A percentile compares a stretch with the other conserved stretches of the same genome.
phyloP scores from a whole-genome alignment of 202 grass and related monocot genomes.

The Panicum hallii region DNA sequence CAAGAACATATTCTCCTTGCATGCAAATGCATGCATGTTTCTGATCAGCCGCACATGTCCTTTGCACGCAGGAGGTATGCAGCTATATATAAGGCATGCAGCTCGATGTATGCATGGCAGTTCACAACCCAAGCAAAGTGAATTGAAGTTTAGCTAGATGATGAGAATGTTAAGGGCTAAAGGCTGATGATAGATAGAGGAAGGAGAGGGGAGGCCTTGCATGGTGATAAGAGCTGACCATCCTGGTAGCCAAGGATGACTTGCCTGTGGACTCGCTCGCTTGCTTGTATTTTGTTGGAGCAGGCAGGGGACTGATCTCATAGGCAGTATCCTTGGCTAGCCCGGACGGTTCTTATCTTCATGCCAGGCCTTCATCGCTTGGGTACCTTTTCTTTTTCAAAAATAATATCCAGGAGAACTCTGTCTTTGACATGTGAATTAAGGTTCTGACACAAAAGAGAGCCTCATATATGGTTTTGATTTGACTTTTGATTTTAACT shows the following conservation, averaged over 20 bases:
- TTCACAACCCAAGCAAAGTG: neutral
- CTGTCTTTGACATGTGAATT: neutral
- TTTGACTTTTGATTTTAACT: neutral
- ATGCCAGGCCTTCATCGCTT: constrained; percentile 20
- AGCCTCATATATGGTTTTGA: neutral
- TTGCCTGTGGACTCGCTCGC: constrained; percentile 43
- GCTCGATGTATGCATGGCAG: neutral
- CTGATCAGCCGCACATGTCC: neutral
- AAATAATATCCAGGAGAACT: neutral
- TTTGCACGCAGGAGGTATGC: neutral
- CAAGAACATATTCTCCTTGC: constrained; percentile 32
- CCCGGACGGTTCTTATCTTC: constrained; percentile 47
- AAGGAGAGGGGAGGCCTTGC: constrained; percentile 8
- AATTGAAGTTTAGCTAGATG: neutral
- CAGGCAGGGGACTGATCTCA: constrained; percentile 17
- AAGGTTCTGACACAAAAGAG: neutral
- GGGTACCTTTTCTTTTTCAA: neutral
- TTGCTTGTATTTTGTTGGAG: neutral
- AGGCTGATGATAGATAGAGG: neutral
- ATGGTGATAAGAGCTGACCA: constrained; percentile 42
- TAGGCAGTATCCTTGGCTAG: constrained; percentile 61
- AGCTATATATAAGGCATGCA: constrained; percentile 25
- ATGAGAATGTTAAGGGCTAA: neutral
- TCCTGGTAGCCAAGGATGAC: constrained; percentile 58
- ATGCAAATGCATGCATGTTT: constrained; percentile 24